Evolutionary conservation across 345 rosid genomes (phyloP).

Genomic region (Murraya paniculata): DNA sequence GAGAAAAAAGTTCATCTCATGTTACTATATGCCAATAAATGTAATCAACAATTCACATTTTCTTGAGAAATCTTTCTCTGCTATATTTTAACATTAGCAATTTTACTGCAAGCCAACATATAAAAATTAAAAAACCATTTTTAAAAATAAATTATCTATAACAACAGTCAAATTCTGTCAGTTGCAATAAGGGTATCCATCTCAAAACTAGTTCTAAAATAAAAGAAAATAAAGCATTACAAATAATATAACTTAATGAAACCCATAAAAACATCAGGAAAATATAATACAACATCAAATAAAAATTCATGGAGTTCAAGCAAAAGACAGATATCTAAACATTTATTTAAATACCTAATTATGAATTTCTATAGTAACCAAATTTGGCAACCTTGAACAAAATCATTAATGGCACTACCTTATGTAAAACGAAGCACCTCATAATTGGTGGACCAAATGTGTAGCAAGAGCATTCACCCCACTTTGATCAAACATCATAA

Average conservation of each 20-base stretch:
- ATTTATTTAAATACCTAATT: background rate
- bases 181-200: conserved; percentile 44
- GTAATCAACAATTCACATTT: no score
- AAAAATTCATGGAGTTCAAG: no score
- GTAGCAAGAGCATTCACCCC: background rate
- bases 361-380: no score
- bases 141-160: no score
- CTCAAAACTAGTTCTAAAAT: conserved; percentile 29
- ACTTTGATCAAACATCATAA: background rate
- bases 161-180: background rate
- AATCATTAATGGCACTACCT: background rate
- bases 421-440: background rate
- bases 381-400: background rate
- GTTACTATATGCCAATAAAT: no score
- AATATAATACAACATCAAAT: background rate
- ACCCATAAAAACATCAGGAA: background rate
- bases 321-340: background rate
- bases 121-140: no score
- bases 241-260: background rate
- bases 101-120: no score
- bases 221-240: background rate
- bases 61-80: no score
- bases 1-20: no score
- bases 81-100: no score
- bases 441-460: background rate